phyloP scores from a whole-genome alignment of 164 flowering plant genomes.

The Saururus chinensis region DNA sequence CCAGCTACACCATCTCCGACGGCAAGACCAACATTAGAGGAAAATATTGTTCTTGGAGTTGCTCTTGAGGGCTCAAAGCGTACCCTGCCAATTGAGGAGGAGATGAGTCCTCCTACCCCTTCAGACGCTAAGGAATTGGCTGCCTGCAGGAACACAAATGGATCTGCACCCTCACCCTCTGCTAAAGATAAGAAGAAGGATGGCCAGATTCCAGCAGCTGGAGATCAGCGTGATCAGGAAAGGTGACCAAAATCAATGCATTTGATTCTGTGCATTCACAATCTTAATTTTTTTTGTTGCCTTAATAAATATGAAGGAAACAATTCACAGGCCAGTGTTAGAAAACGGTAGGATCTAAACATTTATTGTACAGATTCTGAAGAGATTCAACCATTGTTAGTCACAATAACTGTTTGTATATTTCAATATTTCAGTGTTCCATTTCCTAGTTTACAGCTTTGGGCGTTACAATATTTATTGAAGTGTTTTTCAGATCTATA shows the following conservation, averaged over 20 bases:
- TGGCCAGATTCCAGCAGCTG: conserved; percentile 16
- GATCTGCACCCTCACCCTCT: conserved; percentile 16
- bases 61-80: conserved; percentile 66
- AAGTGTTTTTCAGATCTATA: too few relatives aligned
- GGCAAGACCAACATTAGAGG: conserved; percentile 27
- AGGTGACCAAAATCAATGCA: conserved; percentile 4
- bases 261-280: conserved; percentile 5
- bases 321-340: too few relatives aligned
- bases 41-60: conserved; percentile 68
- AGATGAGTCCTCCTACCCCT: conserved; percentile 19
- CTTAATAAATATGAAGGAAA: too few relatives aligned
- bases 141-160: conserved; percentile 27
- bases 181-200: conserved; percentile 44
- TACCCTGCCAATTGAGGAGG: conserved; percentile 87
- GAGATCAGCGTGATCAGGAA: conserved; percentile 26
- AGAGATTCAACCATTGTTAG: too few relatives aligned
- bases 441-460: too few relatives aligned
- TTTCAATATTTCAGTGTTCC: too few relatives aligned
- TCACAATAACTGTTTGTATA: too few relatives aligned
- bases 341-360: too few relatives aligned
- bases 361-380: too few relatives aligned
- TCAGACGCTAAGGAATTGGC: conserved; percentile 49
- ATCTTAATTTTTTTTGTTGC: too few relatives aligned
- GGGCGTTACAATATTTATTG: too few relatives aligned
- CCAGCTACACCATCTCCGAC: conserved; percentile 16